These are phyloP conservation scores for Suillus decipiens DNA, from an alignment of 768 basidiomycete genomes.

Conservation along the genomic window DNA sequence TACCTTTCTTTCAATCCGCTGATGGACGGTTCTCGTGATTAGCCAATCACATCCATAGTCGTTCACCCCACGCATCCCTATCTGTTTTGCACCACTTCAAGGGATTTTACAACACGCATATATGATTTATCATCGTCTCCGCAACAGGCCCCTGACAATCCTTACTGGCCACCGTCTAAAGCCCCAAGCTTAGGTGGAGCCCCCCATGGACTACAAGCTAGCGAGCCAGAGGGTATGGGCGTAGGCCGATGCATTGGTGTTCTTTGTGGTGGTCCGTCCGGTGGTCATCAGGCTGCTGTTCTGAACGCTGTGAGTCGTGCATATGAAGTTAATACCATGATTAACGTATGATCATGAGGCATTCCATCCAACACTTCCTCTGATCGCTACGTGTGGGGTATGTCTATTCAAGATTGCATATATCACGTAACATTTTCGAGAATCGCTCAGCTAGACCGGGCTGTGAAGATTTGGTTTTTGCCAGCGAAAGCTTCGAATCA, in stretches of 20 bases:
- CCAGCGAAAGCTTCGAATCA: slow-evolving; percentile 38
- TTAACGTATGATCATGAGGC: slow-evolving; percentile 41
- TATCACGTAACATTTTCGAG: not conserved
- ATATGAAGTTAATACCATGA: not conserved
- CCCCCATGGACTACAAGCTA: slow-evolving; percentile 65
- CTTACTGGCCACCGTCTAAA: slow-evolving; percentile 55
- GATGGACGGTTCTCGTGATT: slow-evolving; percentile 33
- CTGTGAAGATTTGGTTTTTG: slow-evolving; percentile 75
- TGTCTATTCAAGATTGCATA: slow-evolving; percentile 23
- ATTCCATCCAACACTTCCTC: slow-evolving; percentile 63
- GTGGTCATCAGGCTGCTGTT: slow-evolving; percentile 73
- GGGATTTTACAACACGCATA: slow-evolving; percentile 69
- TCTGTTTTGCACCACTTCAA: slow-evolving; percentile 69
- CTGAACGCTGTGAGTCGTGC: slow-evolving; percentile 53
- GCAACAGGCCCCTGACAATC: slow-evolving; percentile 45
- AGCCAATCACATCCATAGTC: slow-evolving; percentile 64
- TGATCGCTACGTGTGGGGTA: slow-evolving; percentile 81
- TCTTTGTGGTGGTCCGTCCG: slow-evolving; percentile 69
- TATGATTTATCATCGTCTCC: slow-evolving; percentile 56
- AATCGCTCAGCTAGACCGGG: slow-evolving; percentile 60
- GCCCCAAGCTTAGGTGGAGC: slow-evolving; percentile 60
- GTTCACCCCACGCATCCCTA: slow-evolving; percentile 62
- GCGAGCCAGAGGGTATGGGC: slow-evolving; percentile 61
- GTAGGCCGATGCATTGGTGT: slow-evolving; percentile 60
- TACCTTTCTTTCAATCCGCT: not conserved